Percentiles rank a stretch among this genome's conserved stretches.
These are phyloP conservation scores for Epichloe sp. DNA, from an alignment of 2,329 filamentous ascomycete genomes.

Conservation along the genomic window DNA sequence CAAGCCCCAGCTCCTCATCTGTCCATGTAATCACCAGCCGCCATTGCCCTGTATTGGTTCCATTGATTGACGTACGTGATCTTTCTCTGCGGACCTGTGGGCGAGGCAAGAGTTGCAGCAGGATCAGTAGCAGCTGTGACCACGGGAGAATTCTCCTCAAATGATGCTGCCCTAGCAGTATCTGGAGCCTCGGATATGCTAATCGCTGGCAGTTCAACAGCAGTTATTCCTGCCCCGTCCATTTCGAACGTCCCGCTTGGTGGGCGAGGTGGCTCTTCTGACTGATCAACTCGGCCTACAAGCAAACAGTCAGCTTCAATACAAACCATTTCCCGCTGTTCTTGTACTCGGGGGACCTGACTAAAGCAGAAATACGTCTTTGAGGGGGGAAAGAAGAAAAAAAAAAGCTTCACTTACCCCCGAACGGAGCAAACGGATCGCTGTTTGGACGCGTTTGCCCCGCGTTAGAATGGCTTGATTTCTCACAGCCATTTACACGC, in stretches of 20 bases:
- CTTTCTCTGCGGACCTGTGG: constrained; percentile 16
- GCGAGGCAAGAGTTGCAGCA: constrained; percentile 21
- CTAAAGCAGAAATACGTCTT: too few species aligned
- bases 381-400: too few species aligned
- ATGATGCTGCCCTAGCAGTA: neutral
- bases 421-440: constrained; percentile 31
- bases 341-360: too few species aligned
- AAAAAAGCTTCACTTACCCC: constrained; percentile 21
- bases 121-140: constrained; percentile 15
- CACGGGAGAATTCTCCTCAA: constrained; percentile 1
- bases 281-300: constrained; percentile 21
- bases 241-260: constrained; percentile 22
- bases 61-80: constrained; percentile 24
- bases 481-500: neutral
- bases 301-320: neutral
- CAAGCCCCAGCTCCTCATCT: neutral
- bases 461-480: constrained; percentile 10
- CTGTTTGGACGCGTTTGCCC: constrained; percentile 6
- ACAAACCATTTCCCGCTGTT: too few species aligned
- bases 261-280: constrained; percentile 15
- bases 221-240: constrained; percentile 20
- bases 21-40: neutral
- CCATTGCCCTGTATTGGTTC: constrained; percentile 16
- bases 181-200: constrained; percentile 5
- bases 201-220: constrained; percentile 21